These are phyloP conservation scores for Pseudonitzschia delicatissima DNA, from an alignment of 108 stramenopile species.

Conservation along the genomic window DNA sequence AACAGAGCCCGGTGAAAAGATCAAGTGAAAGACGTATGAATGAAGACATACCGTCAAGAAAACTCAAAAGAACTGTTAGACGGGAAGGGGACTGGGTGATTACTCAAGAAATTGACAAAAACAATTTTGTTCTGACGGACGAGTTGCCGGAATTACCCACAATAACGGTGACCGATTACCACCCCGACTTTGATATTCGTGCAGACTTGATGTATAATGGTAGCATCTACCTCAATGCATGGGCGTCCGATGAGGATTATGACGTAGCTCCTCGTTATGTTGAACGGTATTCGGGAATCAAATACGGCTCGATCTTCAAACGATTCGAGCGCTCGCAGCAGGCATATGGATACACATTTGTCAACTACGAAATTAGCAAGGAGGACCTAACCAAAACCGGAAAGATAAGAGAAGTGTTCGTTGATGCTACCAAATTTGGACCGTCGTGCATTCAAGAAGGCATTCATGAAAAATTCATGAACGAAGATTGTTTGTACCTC, in stretches of 20 bases:
- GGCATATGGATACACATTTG: not conserved
- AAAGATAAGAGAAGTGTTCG: not conserved
- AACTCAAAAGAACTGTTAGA: no score
- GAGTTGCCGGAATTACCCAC: not conserved
- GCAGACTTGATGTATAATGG: not conserved
- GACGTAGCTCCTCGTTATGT: not conserved
- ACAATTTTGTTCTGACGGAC: not conserved
- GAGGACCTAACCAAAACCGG: not conserved
- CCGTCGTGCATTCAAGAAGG: not conserved
- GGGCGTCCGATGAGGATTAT: not conserved
- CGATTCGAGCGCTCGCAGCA: not conserved
- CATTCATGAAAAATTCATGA: conserved; percentile 20
- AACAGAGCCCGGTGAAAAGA: no score
- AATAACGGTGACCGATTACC: not conserved
- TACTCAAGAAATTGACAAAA: not conserved
- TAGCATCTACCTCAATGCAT: not conserved
- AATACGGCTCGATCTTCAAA: not conserved
- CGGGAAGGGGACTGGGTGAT: not conserved
- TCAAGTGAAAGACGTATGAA: no score
- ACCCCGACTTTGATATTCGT: not conserved
- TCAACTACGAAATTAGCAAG: not conserved
- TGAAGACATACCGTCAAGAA: no score
- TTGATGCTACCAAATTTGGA: not conserved
- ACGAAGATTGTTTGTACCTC: conserved; percentile 73
- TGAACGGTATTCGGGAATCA: not conserved